Evolutionary conservation across 495 filamentous ascomycete species (phyloP).

Genomic region (Aspergillus indologenus): DNA sequence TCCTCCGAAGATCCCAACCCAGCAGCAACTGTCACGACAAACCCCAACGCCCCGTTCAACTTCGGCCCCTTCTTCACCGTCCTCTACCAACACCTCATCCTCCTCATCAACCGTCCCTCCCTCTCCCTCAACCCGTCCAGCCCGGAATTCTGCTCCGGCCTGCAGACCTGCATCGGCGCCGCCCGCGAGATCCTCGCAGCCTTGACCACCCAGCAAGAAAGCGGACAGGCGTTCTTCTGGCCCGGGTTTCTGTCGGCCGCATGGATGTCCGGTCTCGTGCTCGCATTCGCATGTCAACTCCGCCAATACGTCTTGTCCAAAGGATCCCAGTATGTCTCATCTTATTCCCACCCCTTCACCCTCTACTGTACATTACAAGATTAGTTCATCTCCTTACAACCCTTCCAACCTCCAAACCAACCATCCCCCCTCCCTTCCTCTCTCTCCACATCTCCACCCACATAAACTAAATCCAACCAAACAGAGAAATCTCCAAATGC

Average conservation of each 20-base stretch:
- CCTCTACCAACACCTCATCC: slow-evolving; percentile 64
- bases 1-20: not conserved
- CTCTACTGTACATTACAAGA: too few relatives aligned
- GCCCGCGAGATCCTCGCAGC: slow-evolving; percentile 36
- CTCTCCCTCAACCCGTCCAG: slow-evolving; percentile 34
- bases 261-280: slow-evolving; percentile 40
- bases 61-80: slow-evolving; percentile 51
- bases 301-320: slow-evolving; percentile 37
- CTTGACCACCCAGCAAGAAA: slow-evolving; percentile 29
- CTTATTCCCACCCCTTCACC: not conserved
- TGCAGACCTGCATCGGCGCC: slow-evolving; percentile 42
- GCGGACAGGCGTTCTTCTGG: slow-evolving; percentile 38
- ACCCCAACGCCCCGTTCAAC: slow-evolving; percentile 27
- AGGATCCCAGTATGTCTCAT: slow-evolving; percentile 30
- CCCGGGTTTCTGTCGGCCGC: slow-evolving; percentile 40
- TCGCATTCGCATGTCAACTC: slow-evolving; percentile 42
- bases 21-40: not conserved
- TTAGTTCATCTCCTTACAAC: too few relatives aligned
- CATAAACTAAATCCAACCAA: too few relatives aligned
- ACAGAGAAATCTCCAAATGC: slow-evolving; percentile 36
- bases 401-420: not conserved
- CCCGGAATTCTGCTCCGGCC: slow-evolving; percentile 37
- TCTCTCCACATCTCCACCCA: too few relatives aligned
- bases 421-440: too few relatives aligned
- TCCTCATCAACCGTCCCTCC: slow-evolving; percentile 57